These are phyloP conservation scores for Tetrapisispora arboricola DNA, from an alignment of 805 yeast genomes.

Conservation along the genomic window DNA sequence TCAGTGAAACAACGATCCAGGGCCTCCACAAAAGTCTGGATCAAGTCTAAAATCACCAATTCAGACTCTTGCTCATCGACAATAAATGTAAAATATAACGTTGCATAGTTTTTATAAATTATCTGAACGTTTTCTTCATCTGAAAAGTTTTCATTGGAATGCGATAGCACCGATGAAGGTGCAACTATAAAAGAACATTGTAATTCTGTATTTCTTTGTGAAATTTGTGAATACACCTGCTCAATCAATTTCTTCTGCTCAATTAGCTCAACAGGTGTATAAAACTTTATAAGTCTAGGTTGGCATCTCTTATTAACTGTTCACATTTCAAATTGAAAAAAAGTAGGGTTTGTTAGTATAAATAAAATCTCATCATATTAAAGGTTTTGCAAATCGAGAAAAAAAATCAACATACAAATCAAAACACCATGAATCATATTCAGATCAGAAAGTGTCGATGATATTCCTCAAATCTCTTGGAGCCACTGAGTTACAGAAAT, in stretches of 20 bases:
- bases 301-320: conserved; percentile 80
- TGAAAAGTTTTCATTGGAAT: conserved; percentile 15
- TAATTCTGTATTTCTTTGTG: conserved; percentile 49
- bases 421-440: conserved; percentile 81
- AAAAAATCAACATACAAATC: conserved; percentile 46
- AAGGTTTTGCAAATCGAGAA: background rate
- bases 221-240: conserved; percentile 72
- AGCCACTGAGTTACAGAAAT: no score
- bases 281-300: conserved; percentile 83
- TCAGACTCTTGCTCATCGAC: conserved; percentile 96
- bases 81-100: conserved; percentile 88
- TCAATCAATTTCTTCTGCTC: conserved; percentile 72
- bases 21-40: conserved; percentile 94
- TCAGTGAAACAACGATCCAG: conserved; percentile 86
- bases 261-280: conserved; percentile 78
- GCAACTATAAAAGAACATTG: conserved; percentile 88
- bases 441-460: background rate
- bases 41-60: conserved; percentile 83
- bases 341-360: conserved; percentile 2
- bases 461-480: background rate
- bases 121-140: conserved; percentile 71
- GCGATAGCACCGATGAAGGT: conserved; percentile 54
- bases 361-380: background rate
- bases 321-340: background rate
- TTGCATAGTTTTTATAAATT: conserved; percentile 89